These are phyloP conservation scores for Candida andamanensis DNA, from an alignment of 805 yeast species.

Conservation along the genomic window DNA sequence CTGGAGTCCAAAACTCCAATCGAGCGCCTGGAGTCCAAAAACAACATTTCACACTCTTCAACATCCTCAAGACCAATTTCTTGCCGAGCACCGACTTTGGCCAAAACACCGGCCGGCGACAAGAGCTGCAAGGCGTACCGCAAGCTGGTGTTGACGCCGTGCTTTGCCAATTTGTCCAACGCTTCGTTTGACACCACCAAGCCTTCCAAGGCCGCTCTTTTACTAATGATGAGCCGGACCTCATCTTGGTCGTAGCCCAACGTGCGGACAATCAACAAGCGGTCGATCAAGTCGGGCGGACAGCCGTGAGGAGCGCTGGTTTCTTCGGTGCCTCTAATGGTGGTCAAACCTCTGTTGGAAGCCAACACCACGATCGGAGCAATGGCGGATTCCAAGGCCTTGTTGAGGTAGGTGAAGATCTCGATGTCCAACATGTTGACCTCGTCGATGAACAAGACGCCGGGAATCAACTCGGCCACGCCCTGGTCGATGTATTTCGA, in stretches of 20 bases:
- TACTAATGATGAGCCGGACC: constrained; percentile 72
- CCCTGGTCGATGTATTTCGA: constrained; percentile 97
- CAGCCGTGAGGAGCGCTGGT: constrained; percentile 93
- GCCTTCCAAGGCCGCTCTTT: constrained; percentile 75
- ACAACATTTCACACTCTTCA: constrained; percentile 76
- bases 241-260: constrained; percentile 83
- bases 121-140: constrained; percentile 89
- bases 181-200: constrained; percentile 65
- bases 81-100: constrained; percentile 65
- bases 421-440: constrained; percentile 98
- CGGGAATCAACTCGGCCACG: constrained; percentile 95
- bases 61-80: constrained; percentile 68
- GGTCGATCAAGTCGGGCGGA: constrained; percentile 90
- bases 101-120: constrained; percentile 83
- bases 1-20: constrained; percentile 58
- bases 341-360: constrained; percentile 89
- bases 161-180: constrained; percentile 62
- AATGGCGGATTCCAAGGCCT: constrained; percentile 86
- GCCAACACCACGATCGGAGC: constrained; percentile 96
- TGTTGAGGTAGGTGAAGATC: constrained; percentile 88
- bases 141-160: constrained; percentile 74
- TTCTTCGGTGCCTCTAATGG: constrained; percentile 83
- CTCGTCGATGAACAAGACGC: constrained; percentile 95
- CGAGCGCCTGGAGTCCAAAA: constrained; percentile 79
- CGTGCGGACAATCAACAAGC: constrained; percentile 88